Base-by-base conservation (phyloP, 129 eudicot species). In the Oenanthe sinensis region DNA sequence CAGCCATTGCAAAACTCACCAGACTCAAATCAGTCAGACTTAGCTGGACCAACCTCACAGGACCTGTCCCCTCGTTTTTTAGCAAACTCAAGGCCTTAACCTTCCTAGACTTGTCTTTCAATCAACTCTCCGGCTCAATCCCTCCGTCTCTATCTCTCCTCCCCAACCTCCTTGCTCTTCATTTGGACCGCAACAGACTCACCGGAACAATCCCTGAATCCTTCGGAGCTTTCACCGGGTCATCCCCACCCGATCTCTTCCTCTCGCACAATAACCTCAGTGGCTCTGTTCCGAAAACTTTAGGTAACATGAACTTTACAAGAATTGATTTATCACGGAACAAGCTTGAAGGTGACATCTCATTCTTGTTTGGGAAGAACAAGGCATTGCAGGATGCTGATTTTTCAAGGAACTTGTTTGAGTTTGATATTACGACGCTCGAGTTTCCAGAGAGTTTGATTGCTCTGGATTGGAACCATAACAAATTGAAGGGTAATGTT, bases 121-220 rank as follows among this genome's bases (percentile, higher is more conserved):
- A 91, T 30, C 40, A 83, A 16, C 72, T 91, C 76, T 76, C 90
- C 10, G 94, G 97, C 24, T 46, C 87, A 1, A 91, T 91, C 74
- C 97, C 97, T 1, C 75, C 89, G 4, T 83, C 86, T 12, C 89
- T 91, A 3, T 65, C 87, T 3, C 43, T 26, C 10, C 77, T 88
- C 30, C 78, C 80, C 1, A 86, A 85, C 0, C 86, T 90, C 43
- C 3, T 0, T 0, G 87, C 39, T 0, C 8, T 88, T 20, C 87
- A 58, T 36, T 60, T 92, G 4, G 89, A 88, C 77, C 77, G 96
- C 0, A 88, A 92, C 75, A 87, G 82, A 9, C 90, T 92, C 76
- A 85, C 96, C 42, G 97, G 97, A 46, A 63, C 13, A n/a, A 88
- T 92, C 80, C 97, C 97, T 5, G 88, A 80, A 4, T 84, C 88